Conservation (phyloP, 2,329 filamentous ascomycete species). For the Didymella pomorum region DNA sequence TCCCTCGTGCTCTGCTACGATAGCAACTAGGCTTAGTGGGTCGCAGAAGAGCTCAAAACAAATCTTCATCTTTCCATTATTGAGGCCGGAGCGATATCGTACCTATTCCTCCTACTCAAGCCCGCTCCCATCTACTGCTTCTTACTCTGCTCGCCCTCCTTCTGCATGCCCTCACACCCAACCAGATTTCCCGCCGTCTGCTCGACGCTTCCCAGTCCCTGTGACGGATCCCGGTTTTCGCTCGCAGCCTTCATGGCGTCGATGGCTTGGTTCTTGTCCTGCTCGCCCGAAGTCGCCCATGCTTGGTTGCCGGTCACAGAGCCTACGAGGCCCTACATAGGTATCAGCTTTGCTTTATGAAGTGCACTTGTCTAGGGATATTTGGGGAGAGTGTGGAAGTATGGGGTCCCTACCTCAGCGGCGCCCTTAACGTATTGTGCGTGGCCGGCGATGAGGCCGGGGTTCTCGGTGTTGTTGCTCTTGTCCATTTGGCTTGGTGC, state of each 20-base stretch:
- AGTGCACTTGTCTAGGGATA: too few relatives aligned
- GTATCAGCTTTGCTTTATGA: not conserved
- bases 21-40: too few relatives aligned
- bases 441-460: constrained; percentile 69
- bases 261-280: constrained; percentile 69
- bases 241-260: constrained; percentile 69
- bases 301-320: constrained; percentile 67
- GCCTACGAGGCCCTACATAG: constrained; percentile 65
- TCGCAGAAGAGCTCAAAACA: too few relatives aligned
- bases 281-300: constrained; percentile 70
- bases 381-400: too few relatives aligned
- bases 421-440: constrained; percentile 74
- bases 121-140: constrained; percentile 24
- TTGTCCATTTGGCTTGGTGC: constrained; percentile 16
- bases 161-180: constrained; percentile 74
- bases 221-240: constrained; percentile 61
- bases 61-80: not conserved
- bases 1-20: too few relatives aligned
- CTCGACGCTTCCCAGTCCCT: constrained; percentile 70
- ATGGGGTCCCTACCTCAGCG: constrained; percentile 61
- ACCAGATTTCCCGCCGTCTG: constrained; percentile 69
- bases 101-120: not conserved
- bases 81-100: not conserved
- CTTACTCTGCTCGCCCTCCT: constrained; percentile 45
- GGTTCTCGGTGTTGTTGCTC: constrained; percentile 50